Base-by-base conservation (phyloP, 352 stramenopile species). In the Phytophthora sojae region DNA sequence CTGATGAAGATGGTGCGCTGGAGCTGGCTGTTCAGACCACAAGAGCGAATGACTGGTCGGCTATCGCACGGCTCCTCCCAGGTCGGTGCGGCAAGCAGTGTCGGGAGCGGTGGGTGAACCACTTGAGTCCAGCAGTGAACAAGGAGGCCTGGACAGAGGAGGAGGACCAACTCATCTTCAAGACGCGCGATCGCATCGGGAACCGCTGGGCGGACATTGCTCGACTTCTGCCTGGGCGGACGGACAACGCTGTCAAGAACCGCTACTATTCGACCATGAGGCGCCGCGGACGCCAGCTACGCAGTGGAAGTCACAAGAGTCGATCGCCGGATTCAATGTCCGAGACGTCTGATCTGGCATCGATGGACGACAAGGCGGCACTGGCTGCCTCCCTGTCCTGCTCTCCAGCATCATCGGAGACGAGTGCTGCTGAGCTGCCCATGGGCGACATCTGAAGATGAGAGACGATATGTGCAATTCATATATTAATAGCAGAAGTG, bases 191-290 rank as follows among this genome's bases (percentile, higher is more conserved):
- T 39, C 75, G 79, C 14, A 92, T 96, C 49, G 98, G 98, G 6
- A 99, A 99, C 75, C 90, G 97, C 64, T 99, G 98, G 98, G 93
- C 94, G 3, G 94, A 99, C 66, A 99, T 99, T 65, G 95, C 97
- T 15, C 97, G 98, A 17, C 72, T 97, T 15, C 81, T 99, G 32
- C 95, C 96, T 23, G 97, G 97, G 2, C 81, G 97, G 35, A 98
- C 96, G 12, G 96, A 99, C 72, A 99, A 99, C 64, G 93, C 93
- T 9, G 96, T 99, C 23, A 99, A 99, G 84, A 99, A 99, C 71
- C 86, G 94, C 0, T 99, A 89, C 62, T 94, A 96, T 65, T 95
- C 86, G 44, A 94, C 87, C 15, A 93, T 93, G 83, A 75, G 88
- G 12, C 82, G 88, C 4, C 81, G 81, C 39, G 75, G 86, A 35